A percentile compares a stretch with the other conserved stretches of the same genome.
Conservation (phyloP, 139 green algal genomes). For the Coelastrella sp. region DNA sequence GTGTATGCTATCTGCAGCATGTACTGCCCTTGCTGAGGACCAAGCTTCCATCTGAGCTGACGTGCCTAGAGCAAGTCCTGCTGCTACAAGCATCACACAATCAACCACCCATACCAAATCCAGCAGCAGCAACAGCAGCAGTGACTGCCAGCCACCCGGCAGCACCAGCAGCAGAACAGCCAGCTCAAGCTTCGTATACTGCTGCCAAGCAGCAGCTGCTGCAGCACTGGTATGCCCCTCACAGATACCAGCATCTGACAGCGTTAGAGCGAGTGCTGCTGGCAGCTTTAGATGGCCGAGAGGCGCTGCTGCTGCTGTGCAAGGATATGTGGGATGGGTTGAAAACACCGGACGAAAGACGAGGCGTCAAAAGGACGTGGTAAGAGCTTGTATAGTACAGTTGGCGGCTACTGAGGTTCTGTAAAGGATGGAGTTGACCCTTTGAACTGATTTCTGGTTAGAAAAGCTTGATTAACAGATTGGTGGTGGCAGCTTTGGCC, state of each 20-base stretch:
- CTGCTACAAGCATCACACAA: slow-evolving; percentile 36
- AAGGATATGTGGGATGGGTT: background rate
- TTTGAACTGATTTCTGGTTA: too few species aligned
- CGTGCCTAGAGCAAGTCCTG: slow-evolving; percentile 17
- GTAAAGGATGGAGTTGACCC: too few species aligned
- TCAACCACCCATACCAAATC: background rate
- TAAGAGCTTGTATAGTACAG: background rate
- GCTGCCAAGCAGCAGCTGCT: slow-evolving; percentile 26
- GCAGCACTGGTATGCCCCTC: slow-evolving; percentile 23
- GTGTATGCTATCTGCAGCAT: too few species aligned
- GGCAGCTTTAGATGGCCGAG: background rate
- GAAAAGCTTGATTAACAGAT: too few species aligned
- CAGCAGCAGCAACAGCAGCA: slow-evolving; percentile 7
- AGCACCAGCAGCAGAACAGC: background rate
- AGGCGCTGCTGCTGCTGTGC: background rate
- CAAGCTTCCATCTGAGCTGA: slow-evolving; percentile 24
- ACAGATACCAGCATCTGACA: slow-evolving; percentile 6
- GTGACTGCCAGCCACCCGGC: too few species aligned
- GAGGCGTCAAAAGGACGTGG: slow-evolving; percentile 5
- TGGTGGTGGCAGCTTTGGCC: too few species aligned
- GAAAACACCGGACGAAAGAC: background rate
- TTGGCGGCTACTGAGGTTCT: too few species aligned
- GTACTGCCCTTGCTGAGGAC: background rate
- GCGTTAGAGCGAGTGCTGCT: slow-evolving; percentile 34
- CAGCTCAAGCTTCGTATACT: background rate